Base-by-base conservation (phyloP, 495 filamentous ascomycete species). In the Chlorociboria aeruginascens region DNA sequence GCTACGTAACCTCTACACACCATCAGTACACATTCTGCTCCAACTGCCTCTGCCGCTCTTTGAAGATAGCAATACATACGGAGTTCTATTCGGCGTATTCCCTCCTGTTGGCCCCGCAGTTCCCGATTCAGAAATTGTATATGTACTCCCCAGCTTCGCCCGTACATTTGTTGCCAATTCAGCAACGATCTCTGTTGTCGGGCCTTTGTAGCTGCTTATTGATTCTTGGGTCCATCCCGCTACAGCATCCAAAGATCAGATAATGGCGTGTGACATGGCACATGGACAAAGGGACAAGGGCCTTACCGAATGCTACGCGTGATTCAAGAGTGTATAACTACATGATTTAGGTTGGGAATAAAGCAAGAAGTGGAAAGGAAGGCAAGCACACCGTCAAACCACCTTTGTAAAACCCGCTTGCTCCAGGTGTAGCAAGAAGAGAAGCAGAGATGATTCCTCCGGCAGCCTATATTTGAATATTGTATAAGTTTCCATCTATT, bases 51-150 rank as follows among this genome's bases (percentile, higher is more conserved):
- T 1, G 10, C 10, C 25, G 12, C 28, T 20, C 37, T 7, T 29
- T 17, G 16, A 43, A 37, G 20, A 17, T 13, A 9, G 29, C 25
- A 43, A 25, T 37, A 66, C 71, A 58, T 57, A 77, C 69, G 77
- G 77, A 17, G 65, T 73, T 51, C 76, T 60, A 58, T 77, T 79
- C 56, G 61, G 69, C 37, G 70, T 76, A 45, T 63, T 59, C 7
- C 77, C 77, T 8, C 75, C 74, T 7, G 72, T 75, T 12, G 77
- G 78, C n/a, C 77, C 77, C 9, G 77, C 77, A 0, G 77, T 81
- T 1, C 78, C 78, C 49, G 72, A 77, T 64, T 81, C 78, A 43
- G 64, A 69, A 10, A 81, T 54, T 36, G 69, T 70, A 54, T 78
- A 80, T 8, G 75, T 79, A 33, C 68, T 69, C 4, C 61, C 63